Base-by-base conservation (phyloP, 805 yeast genomes). In the Wickerhamomyces silvicola region DNA sequence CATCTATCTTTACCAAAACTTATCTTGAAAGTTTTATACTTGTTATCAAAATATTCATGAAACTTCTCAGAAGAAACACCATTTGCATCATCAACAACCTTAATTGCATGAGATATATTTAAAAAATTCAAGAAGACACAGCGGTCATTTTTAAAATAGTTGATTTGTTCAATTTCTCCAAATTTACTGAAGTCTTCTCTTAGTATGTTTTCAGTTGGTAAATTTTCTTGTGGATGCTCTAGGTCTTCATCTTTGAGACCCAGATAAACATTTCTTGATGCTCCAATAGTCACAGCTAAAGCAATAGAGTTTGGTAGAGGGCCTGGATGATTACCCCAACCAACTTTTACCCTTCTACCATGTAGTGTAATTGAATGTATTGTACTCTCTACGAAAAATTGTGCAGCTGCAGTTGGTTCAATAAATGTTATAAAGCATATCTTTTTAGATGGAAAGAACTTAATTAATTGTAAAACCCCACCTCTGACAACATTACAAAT, bases 1-100 rank as follows among this genome's bases (percentile, higher is more conserved):
- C 94, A 82, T 50, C 94, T 66, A 56, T 82, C 94, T 46, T 79
- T 79, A 28, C 86, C 94, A 56, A 69, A 82, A 30, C 74, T 71
- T 27, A 82, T 74, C 38, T 75, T 74, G 44, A 75, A 72, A 5
- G 65, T 60, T 25, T 46, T 46, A 46, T 81, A 82, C 42, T 66
- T 67, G 20, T 65, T 56, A 37, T 60, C 56, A 22, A 66, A 70
- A 7, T 59, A 52, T 11, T 48, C 55, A 32, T 65, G 66, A 23
- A 69, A 58, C 14, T 52, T 50, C 1, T 51, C 48, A 4, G 57
- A 49, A 13, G 49, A 48, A 7, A 54, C 41, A 39, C 55, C 59
- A 35, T 72, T 72, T 37, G 79, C 75, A 27, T 69, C 68, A 31
- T 75, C 78, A 18, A 81, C 81, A 15, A 79, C 65, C 38, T 60